These are phyloP conservation scores for Fraxinus platypoda DNA, from an alignment of 305 asterid genomes.

Conservation along the genomic window DNA sequence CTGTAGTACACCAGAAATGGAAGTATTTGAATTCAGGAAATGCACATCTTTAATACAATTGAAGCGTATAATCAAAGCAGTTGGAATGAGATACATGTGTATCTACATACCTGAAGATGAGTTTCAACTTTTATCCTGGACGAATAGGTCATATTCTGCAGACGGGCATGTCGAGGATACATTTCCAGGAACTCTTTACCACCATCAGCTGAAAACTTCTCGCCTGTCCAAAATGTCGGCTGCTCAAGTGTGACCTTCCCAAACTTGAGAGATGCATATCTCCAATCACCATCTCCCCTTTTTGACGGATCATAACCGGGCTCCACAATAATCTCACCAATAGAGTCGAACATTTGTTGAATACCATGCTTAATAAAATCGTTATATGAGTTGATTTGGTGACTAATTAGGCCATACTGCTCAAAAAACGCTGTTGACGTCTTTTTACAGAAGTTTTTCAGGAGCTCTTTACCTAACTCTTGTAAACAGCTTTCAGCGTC, in stretches of 20 bases:
- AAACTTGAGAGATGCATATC: constrained; percentile 64
- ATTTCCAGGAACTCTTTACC: constrained; percentile 45
- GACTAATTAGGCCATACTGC: constrained; percentile 76
- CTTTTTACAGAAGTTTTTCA: constrained; percentile 60
- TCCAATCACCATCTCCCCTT: constrained; percentile 83
- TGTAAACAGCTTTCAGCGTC: constrained; percentile 43
- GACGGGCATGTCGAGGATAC: constrained; percentile 87
- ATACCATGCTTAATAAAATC: constrained; percentile 66
- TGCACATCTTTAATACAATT: constrained; percentile 9
- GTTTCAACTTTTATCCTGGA: constrained; percentile 63
- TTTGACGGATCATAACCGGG: constrained; percentile 87
- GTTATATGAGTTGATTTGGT: constrained; percentile 85
- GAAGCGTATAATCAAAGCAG: constrained; percentile 5
- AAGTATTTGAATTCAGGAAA: background rate
- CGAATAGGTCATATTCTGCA: constrained; percentile 88
- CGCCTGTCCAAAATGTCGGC: constrained; percentile 65
- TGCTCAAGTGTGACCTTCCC: constrained; percentile 73
- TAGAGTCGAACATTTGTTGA: constrained; percentile 69
- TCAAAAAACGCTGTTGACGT: constrained; percentile 72
- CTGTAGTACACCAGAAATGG: constrained; percentile 2
- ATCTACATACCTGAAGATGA: constrained; percentile 54
- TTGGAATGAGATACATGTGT: background rate
- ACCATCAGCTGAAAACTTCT: constrained; percentile 52
- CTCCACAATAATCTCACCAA: constrained; percentile 71
- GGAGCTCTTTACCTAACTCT: constrained; percentile 41